Evolutionary conservation across 345 rosid species (phyloP), one percentile per base, ranked within the genome.

Genomic region (Camelina laxa): DNA sequence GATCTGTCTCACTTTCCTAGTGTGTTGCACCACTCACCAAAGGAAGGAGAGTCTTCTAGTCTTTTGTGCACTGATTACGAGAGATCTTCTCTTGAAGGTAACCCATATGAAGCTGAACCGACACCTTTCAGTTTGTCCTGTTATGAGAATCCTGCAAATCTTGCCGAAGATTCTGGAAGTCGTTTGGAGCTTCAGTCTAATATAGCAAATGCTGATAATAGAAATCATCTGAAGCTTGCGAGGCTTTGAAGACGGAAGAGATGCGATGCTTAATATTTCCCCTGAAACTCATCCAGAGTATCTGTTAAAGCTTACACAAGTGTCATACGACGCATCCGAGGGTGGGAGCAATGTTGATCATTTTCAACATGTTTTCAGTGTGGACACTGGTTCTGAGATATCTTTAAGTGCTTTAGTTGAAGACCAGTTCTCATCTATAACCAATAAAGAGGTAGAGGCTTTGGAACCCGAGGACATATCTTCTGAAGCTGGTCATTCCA

Each of bases 331-430:
- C 44, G 14, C 57, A 55, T 44, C 36, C 12, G 65, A 73, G 10
- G 17, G 5, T 45, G 63, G 30, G 27, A 20, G 10, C 56, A 42
- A 20, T 14, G 49, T 12, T 55, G 15, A 47, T 47, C 27, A 56
- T 45, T 55, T 27, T 31, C 57, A 64, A n/a, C 56, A 65, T 35
- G 50, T 21, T 65, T 56, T 9, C 19, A 33, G 1, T 74, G 71
- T 35, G 19, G 77, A 74, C 50, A 55, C 77, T 45, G 72, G 17
- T 21, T 65, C 77, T 44, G 77, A 65, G 50, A 44, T 74, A 41
- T 74, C 72, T 55, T 65, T 74, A n/a, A 74, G 72, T 47, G 72
- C 39, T 74, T 27, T 65, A 35, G 65, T 74, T 15, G 77, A 74
- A 65, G 50, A 65, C 58, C 72, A 65, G 11, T 35, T 74, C 59